Percentiles rank a stretch among this genome's conserved stretches.
These are phyloP conservation scores for Diaporthe sp. DNA, from an alignment of 2,329 filamentous ascomycete species.

Conservation along the genomic window DNA sequence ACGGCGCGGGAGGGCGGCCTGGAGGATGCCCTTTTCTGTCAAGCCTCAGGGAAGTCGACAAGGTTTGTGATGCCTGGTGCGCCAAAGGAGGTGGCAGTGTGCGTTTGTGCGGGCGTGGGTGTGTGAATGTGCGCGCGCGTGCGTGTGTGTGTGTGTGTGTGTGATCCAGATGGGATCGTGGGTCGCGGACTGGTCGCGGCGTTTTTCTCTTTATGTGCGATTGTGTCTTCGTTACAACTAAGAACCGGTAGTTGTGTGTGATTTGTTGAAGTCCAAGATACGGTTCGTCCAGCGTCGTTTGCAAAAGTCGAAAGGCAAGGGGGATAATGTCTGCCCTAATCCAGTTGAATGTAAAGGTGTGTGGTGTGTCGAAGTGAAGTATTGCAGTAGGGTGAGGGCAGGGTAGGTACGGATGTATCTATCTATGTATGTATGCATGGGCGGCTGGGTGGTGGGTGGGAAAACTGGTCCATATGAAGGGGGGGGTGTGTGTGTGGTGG, in stretches of 20 bases:
- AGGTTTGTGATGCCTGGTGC: conserved; percentile 2
- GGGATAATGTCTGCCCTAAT: conserved; percentile 33
- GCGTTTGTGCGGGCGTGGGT: neutral
- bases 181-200: conserved; percentile 22
- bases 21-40: neutral
- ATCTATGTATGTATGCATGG: conserved; percentile 30
- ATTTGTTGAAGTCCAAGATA: conserved; percentile 31
- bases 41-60: neutral
- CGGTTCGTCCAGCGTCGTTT: conserved; percentile 41
- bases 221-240: conserved; percentile 32
- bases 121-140: neutral
- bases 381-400: conserved; percentile 11
- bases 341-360: conserved; percentile 29
- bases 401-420: conserved; percentile 33
- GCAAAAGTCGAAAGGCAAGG: conserved; percentile 27
- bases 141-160: neutral
- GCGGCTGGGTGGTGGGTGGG: conserved; percentile 40
- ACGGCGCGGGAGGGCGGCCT: neutral
- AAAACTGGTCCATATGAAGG: conserved; percentile 33
- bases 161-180: conserved; percentile 26
- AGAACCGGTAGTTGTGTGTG: conserved; percentile 28
- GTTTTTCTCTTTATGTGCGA: conserved; percentile 1
- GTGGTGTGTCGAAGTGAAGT: conserved; percentile 38
- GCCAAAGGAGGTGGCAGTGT: neutral
- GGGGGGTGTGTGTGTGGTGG: conserved; percentile 36